A percentile compares a stretch with the other conserved stretches of the same genome.
Conservation (phyloP, 352 stramenopile species). For the Phytophthora pseudosyringae region DNA sequence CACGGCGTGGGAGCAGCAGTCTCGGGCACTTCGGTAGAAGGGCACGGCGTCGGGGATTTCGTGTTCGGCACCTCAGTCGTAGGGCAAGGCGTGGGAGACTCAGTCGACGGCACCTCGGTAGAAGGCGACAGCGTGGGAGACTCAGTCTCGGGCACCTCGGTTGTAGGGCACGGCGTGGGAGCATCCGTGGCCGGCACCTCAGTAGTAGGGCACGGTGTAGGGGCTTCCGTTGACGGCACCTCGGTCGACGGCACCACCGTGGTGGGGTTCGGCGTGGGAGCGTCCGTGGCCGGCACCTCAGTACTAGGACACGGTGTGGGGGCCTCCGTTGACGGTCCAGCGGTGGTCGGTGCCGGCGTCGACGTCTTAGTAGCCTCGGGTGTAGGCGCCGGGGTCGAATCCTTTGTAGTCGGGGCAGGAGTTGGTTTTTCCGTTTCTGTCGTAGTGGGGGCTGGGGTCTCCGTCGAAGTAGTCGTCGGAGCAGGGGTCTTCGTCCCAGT, state of each 20-base stretch:
- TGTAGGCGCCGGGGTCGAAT: constrained; percentile 28
- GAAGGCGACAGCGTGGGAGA: constrained; percentile 17
- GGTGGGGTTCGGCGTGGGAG: constrained; percentile 15
- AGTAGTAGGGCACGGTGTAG: constrained; percentile 25
- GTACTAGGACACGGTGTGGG: constrained; percentile 27
- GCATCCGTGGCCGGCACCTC: not conserved
- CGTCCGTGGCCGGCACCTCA: constrained; percentile 8
- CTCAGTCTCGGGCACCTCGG: constrained; percentile 5
- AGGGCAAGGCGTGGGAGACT: constrained; percentile 16
- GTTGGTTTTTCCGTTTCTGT: constrained; percentile 6
- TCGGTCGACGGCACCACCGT: constrained; percentile 9
- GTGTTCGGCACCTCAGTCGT: constrained; percentile 8
- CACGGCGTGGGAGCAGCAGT: constrained; percentile 16
- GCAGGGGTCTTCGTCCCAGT: not conserved
- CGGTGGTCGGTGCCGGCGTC: constrained; percentile 31
- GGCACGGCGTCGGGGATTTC: constrained; percentile 20
- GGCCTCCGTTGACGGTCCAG: constrained; percentile 17
- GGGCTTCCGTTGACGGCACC: not conserved
- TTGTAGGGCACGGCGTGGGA: constrained; percentile 22
- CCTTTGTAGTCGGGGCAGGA: constrained; percentile 7
- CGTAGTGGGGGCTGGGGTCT: constrained; percentile 4
- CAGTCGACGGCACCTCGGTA: constrained; percentile 12
- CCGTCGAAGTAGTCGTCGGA: constrained; percentile 5
- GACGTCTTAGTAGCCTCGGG: constrained; percentile 26
- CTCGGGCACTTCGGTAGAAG: constrained; percentile 3